These are phyloP conservation scores for Cladosporium cucumerinum DNA, from an alignment of 2,329 filamentous ascomycete genomes.

Conservation along the genomic window DNA sequence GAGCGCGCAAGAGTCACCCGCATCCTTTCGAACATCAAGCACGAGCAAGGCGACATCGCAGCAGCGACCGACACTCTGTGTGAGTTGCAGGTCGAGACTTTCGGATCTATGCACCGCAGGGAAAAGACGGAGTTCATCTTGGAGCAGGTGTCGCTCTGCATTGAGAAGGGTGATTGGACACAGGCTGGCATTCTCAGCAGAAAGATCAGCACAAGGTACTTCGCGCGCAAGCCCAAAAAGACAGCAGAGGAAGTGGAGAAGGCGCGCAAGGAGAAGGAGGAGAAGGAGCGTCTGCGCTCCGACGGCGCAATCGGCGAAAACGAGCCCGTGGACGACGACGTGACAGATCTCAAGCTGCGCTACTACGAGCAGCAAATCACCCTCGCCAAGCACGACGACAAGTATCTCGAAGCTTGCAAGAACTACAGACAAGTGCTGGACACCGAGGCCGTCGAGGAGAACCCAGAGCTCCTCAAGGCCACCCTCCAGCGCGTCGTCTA, in stretches of 20 bases:
- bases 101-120: constrained; percentile 93
- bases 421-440: constrained; percentile 96
- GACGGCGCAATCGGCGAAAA: constrained; percentile 58
- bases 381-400: constrained; percentile 92
- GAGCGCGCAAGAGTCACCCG: constrained; percentile 93
- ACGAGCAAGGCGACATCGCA: constrained; percentile 85
- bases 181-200: constrained; percentile 90
- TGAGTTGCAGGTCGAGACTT: constrained; percentile 97
- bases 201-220: constrained; percentile 95
- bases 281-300: constrained; percentile 74
- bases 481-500: constrained; percentile 93
- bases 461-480: constrained; percentile 77
- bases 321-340: constrained; percentile 78
- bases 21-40: constrained; percentile 96
- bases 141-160: constrained; percentile 89
- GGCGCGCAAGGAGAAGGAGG: constrained; percentile 77
- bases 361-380: constrained; percentile 98
- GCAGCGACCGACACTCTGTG: constrained; percentile 90
- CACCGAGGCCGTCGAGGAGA: constrained; percentile 90
- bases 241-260: constrained; percentile 84
- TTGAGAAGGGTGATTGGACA: constrained; percentile 92
- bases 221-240: constrained; percentile 87
- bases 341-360: constrained; percentile 89
- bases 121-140: constrained; percentile 99
- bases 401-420: constrained; percentile 97